Conservation (phyloP, 78 protist species). For the Mantamonas sphyraenae region DNA sequence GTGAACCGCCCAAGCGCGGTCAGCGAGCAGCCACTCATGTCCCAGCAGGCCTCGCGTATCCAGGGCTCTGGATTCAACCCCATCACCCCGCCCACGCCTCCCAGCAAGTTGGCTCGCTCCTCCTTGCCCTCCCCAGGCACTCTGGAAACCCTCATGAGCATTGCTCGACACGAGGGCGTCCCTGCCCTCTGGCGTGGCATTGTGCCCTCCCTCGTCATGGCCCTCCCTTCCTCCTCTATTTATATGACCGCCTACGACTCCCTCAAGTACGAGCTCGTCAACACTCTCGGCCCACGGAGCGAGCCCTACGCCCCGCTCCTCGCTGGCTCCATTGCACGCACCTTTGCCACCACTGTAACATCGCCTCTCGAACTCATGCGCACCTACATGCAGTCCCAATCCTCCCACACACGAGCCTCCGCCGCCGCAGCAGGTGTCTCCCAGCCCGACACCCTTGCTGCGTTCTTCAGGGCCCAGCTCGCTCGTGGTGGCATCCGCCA, state of each 20-base stretch:
- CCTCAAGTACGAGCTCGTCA: neutral
- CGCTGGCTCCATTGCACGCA: slow-evolving; percentile 8
- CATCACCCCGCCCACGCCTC: too few species aligned
- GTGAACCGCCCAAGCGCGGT: too few species aligned
- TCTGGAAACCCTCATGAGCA: neutral
- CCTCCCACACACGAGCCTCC: neutral
- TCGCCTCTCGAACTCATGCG: neutral
- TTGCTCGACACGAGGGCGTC: neutral
- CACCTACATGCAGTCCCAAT: neutral
- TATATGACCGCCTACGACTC: neutral
- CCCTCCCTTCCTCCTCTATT: neutral
- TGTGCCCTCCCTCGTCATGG: neutral
- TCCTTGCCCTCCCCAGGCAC: neutral
- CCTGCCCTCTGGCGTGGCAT: neutral
- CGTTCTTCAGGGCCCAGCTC: neutral
- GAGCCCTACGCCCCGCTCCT: too few species aligned
- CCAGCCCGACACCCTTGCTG: neutral
- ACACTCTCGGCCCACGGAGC: too few species aligned
- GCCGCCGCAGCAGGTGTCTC: neutral
- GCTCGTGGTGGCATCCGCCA: neutral
- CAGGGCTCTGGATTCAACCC: too few species aligned
- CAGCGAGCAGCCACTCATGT: too few species aligned
- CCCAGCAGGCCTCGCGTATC: too few species aligned
- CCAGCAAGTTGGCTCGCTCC: too few species aligned
- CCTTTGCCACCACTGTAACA: slow-evolving; percentile 5